Evolutionary conservation across 495 filamentous ascomycete species (phyloP).

Genomic region (Beverwykella pulmonaria): DNA sequence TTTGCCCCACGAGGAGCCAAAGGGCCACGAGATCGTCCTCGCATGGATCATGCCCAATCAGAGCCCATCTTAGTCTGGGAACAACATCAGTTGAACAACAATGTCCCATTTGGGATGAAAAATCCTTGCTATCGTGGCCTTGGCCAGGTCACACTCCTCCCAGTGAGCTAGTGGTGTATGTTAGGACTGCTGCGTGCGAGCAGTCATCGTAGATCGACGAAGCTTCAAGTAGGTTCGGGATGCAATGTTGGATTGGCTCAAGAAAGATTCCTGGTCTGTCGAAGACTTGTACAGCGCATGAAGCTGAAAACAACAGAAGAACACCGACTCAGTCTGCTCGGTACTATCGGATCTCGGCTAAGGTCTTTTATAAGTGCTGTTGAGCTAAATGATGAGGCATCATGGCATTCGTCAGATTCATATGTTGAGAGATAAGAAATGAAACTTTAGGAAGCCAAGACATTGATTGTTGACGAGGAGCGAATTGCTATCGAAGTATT

Average conservation of each 20-base stretch:
- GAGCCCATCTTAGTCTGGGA: neutral
- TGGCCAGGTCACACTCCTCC: neutral
- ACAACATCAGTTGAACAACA: neutral
- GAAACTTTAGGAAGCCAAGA: neutral
- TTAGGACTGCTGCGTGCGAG: neutral
- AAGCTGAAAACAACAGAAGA: no score
- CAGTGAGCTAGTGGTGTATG: neutral
- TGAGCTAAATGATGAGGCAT: neutral
- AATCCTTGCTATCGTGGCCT: neutral
- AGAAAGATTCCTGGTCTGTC: neutral
- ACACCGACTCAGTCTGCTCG: no score
- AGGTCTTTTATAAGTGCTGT: neutral
- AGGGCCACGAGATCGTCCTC: neutral
- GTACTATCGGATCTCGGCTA: neutral
- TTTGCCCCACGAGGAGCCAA: neutral
- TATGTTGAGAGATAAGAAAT: neutral
- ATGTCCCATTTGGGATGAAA: neutral
- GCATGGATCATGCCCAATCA: neutral
- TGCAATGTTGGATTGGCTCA: neutral
- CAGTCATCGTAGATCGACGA: neutral
- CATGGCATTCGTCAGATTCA: neutral
- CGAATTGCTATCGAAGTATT: neutral
- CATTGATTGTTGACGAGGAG: neutral
- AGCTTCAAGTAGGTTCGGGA: neutral
- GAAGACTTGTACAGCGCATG: neutral